A percentile compares a stretch with the other conserved stretches of the same genome.
phyloP scores from a whole-genome alignment of 805 yeast genomes.

The Cyberlindnera maritima region DNA sequence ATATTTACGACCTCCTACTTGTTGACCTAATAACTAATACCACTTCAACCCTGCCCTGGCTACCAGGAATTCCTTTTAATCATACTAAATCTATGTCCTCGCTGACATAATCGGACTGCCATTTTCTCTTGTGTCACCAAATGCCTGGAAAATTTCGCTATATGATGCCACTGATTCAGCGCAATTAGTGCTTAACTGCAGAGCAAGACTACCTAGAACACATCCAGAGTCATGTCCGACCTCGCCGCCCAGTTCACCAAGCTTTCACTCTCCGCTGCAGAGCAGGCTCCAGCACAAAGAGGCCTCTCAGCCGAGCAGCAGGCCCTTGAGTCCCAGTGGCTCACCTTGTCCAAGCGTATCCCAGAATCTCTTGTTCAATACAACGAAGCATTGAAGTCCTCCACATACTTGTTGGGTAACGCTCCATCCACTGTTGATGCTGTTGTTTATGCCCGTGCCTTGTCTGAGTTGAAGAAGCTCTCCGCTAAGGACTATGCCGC shows the following conservation, averaged over 20 bases:
- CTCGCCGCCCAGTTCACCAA: conserved; percentile 30
- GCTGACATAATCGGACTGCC: conserved; percentile 1
- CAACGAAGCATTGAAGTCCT: conserved; percentile 64
- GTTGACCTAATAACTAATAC: too few species aligned
- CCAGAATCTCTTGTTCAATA: conserved; percentile 54
- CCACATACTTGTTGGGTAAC: conserved; percentile 71
- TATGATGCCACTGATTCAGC: background rate
- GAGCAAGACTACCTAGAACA: too few species aligned
- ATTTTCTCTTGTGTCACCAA: conserved; percentile 2
- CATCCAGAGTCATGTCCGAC: too few species aligned
- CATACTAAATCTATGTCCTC: too few species aligned
- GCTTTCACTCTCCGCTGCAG: conserved; percentile 24
- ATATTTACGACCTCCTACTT: too few species aligned
- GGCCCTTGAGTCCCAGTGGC: conserved; percentile 79
- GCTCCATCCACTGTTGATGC: conserved; percentile 69
- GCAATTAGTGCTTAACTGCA: too few species aligned
- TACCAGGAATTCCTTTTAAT: too few species aligned
- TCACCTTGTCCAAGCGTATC: conserved; percentile 63
- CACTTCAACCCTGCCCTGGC: too few species aligned
- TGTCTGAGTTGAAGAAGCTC: conserved; percentile 59
- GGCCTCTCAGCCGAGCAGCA: conserved; percentile 45
- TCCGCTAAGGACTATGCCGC: conserved; percentile 51
- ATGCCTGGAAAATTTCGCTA: background rate
- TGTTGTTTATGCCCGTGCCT: conserved; percentile 56
- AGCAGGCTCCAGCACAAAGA: conserved; percentile 23